These are phyloP conservation scores for Casuarina equisetifolia DNA, from an alignment of 306 rosid genomes.

Conservation along the genomic window DNA sequence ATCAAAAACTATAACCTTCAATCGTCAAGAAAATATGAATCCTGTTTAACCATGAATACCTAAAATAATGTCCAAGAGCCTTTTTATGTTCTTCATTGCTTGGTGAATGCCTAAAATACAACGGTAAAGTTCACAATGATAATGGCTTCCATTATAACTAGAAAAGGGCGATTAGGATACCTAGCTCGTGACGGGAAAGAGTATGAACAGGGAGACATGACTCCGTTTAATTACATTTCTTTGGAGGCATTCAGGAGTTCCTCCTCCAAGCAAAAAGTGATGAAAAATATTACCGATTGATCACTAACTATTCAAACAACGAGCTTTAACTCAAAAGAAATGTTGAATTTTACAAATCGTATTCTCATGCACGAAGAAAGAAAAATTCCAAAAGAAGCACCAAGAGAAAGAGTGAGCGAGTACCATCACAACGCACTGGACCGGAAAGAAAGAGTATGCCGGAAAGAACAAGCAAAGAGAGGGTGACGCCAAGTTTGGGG, in stretches of 20 bases:
- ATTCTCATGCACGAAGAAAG: background rate
- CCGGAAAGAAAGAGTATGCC: slow-evolving; percentile 6
- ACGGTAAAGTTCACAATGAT: background rate
- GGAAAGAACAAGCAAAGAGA: slow-evolving; percentile 10
- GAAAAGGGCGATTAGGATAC: no score
- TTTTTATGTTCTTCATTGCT: no score
- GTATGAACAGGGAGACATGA: no score
- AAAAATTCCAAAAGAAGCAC: background rate
- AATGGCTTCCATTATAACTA: no score
- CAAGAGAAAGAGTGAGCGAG: background rate
- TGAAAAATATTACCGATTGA: no score
- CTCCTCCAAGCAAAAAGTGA: background rate
- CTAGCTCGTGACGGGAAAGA: no score
- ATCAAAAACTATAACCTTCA: background rate
- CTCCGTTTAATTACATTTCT: no score
- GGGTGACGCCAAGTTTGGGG: slow-evolving; percentile 4
- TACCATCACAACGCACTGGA: slow-evolving; percentile 19
- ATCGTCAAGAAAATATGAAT: background rate
- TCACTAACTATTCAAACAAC: no score
- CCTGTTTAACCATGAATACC: no score
- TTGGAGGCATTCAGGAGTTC: background rate
- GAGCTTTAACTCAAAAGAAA: background rate
- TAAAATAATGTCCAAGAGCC: no score
- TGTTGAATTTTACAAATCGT: background rate
- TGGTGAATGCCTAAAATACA: background rate